These are phyloP conservation scores for Pythium dissotocum DNA, from an alignment of 352 stramenopile genomes.

Conservation along the genomic window DNA sequence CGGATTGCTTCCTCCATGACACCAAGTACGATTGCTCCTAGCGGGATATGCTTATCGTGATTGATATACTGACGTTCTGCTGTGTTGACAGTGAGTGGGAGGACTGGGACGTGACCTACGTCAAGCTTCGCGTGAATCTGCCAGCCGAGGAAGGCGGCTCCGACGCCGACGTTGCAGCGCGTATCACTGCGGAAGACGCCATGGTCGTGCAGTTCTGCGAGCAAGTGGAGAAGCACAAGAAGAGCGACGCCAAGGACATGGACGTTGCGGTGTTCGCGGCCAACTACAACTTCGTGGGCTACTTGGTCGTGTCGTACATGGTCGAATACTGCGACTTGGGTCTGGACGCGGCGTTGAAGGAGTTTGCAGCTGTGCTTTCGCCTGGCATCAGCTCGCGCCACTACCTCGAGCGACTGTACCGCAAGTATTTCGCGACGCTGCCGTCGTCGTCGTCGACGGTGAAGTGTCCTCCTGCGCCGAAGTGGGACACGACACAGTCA, in stretches of 20 bases:
- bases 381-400: constrained; percentile 68
- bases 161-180: constrained; percentile 35
- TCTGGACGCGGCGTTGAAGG: constrained; percentile 64
- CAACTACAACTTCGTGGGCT: constrained; percentile 74
- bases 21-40: constrained; percentile 48
- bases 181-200: constrained; percentile 43
- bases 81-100: constrained; percentile 69
- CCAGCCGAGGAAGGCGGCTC: constrained; percentile 8
- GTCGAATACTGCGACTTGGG: constrained; percentile 65
- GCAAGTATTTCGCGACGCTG: constrained; percentile 79
- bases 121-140: constrained; percentile 47
- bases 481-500: constrained; percentile 57
- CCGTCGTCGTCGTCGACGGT: constrained; percentile 49
- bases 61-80: not conserved
- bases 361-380: constrained; percentile 52
- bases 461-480: constrained; percentile 49
- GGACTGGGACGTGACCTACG: constrained; percentile 85
- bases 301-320: constrained; percentile 65
- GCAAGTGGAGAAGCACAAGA: constrained; percentile 55
- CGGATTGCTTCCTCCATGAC: constrained; percentile 74
- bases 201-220: constrained; percentile 66
- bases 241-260: constrained; percentile 67
- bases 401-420: constrained; percentile 75
- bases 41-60: not conserved
- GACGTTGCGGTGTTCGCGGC: constrained; percentile 74